Percentiles rank a stretch among this genome's conserved stretches.
Conservation (phyloP, 2,329 filamentous ascomycete genomes). For the Elsinoe necatrix region DNA sequence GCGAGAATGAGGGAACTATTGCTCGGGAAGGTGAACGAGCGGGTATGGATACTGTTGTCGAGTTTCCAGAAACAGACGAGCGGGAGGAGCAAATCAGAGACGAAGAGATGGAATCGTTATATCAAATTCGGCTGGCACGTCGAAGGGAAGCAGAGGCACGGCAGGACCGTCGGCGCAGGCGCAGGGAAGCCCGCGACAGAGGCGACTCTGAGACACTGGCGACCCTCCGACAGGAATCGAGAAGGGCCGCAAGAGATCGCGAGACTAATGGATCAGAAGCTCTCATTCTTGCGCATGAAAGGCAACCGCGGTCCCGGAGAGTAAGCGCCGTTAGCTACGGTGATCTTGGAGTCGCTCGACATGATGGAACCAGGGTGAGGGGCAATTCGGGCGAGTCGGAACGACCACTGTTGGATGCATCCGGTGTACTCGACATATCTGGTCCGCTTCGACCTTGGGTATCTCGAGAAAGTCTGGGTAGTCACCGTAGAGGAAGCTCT, state of each 20-base stretch:
- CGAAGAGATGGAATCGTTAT: slow-evolving; percentile 85
- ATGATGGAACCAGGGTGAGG: slow-evolving; percentile 67
- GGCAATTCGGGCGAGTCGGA: slow-evolving; percentile 68
- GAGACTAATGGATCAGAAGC: slow-evolving; percentile 32
- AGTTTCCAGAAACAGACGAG: slow-evolving; percentile 71
- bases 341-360: slow-evolving; percentile 64
- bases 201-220: slow-evolving; percentile 64
- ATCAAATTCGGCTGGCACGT: slow-evolving; percentile 75
- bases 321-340: slow-evolving; percentile 70
- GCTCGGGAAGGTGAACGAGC: slow-evolving; percentile 84
- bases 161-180: slow-evolving; percentile 61
- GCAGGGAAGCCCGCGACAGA: slow-evolving; percentile 62
- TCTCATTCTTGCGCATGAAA: slow-evolving; percentile 52
- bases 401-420: slow-evolving; percentile 61
- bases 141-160: slow-evolving; percentile 68
- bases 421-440: slow-evolving; percentile 50
- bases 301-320: slow-evolving; percentile 54
- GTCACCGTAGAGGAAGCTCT: slow-evolving; percentile 37
- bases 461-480: slow-evolving; percentile 23
- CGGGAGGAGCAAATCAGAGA: slow-evolving; percentile 73
- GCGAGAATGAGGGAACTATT: slow-evolving; percentile 70
- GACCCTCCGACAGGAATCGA: slow-evolving; percentile 49
- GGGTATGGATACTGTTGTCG: slow-evolving; percentile 83
- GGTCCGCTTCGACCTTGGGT: slow-evolving; percentile 25
- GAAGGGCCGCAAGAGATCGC: slow-evolving; percentile 43